Base-by-base conservation (phyloP, 768 basidiomycete genomes). In the Hygrophorus russula region DNA sequence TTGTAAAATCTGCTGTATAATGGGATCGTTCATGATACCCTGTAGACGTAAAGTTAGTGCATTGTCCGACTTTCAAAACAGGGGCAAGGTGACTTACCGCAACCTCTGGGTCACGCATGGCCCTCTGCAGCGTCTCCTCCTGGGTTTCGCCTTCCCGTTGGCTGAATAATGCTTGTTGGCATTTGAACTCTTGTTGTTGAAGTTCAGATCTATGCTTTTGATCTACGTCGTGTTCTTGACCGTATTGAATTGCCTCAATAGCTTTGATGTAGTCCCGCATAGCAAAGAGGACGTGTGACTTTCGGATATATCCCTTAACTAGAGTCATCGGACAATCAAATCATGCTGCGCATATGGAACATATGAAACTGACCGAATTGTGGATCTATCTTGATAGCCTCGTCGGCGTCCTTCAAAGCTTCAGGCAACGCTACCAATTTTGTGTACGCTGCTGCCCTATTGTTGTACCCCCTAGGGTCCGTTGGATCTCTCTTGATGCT, bases 61-160 rank as follows among this genome's bases (percentile, higher is more conserved):
- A 24, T 39, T 34, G 44, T 35, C 38, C 41, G 35, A 40, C 44
- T 15, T 35, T 13, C 34, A 28, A 17, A 31, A n/a, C 1, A 41
- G 33, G 41, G 11, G 43, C 45, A 51, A 13, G 12, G 15, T 19
- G 36, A 72, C 85, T 53, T 66, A 89, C 85, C 51, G 84, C 87
- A 42, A 97, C 74, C 64, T 96, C 96, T 10, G 96, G 96, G 68
- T 99, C 96, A 42, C 90, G 76, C 93, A 97, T 96, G 6, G 94
- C 96, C 40, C 94, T 75, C 53, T 84, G 75, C 49, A 96, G 67
- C 14, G 92, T 89, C 68, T 99, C 76, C 58, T 98, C 92, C 57
- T 97, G 91, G 6, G 79, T 78, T 66, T 99, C 94, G 34, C 71
- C 78, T 14, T 80, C 74, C 12, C 91, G 78, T 59, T 96, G 80